Base-by-base conservation (phyloP, 345 rosid genomes). In the Gossypium ekmanianum region DNA sequence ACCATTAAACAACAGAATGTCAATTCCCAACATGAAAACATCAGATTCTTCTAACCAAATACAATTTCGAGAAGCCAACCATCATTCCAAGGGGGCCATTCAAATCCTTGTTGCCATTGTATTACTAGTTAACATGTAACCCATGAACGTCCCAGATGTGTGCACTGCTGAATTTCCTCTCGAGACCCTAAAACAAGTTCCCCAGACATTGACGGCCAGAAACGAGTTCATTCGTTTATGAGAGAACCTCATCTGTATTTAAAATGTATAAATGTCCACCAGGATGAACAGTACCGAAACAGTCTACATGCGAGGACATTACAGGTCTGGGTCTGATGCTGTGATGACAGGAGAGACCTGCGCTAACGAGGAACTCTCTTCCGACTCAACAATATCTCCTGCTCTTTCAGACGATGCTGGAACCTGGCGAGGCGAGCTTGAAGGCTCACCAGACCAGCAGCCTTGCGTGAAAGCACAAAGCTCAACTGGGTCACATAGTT, bases 401-500 rank as follows among this genome's bases (percentile, higher is more conserved):
- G 96, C 72, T 94, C 97, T 82, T 91, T 92, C 29, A 94, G 85
- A 70, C 98, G 92, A 82, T 94, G 97, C 78, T 92, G 98, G 86
- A 94, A 92, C 81, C 97, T 89, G 54, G 98, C 94, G 59, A 94
- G 97, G 61, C 98, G 94, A 55, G 98, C 97, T 81, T 92, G 98
- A 73, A 94, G 98, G 73, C 95, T 92, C 43, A 90, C 97, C 61
- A 92, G 82, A 68, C 94, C 89, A 24, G 98, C 98, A 71, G 98
- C 98, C 83, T 94, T 94, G 79, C 98, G 95, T 2, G 98, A 94
- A 54, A 94, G 93, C 74, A 94, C 91, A 81, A 91, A 91, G 84
- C 88, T 92, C 85, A 94, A 72, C 73, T 92, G 98, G 71, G 95
- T 88, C 48, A 94, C 97, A 48, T 94, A 92, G 80, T 84, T 91